phyloP scores from a whole-genome alignment of 345 rosid genomes.

The Trapa bicornis region DNA sequence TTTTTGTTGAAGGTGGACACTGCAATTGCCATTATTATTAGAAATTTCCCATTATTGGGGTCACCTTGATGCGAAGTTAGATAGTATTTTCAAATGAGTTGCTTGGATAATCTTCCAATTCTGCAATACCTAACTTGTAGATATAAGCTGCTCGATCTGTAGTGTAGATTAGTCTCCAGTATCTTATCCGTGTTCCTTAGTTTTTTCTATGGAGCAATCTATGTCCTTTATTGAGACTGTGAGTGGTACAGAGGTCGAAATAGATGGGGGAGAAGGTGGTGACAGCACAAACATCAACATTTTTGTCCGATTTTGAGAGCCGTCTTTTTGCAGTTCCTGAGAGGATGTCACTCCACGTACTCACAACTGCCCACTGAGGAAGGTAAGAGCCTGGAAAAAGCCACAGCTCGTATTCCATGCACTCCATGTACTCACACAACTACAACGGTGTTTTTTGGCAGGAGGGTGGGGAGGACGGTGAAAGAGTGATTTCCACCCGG shows the following conservation, averaged over 20 bases:
- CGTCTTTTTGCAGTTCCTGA: conserved; percentile 11
- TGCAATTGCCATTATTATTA: too few species aligned
- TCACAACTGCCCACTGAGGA: too few species aligned
- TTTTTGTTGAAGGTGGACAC: too few species aligned
- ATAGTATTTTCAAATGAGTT: neutral
- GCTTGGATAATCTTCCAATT: neutral
- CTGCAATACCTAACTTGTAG: neutral
- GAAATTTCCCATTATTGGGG: neutral
- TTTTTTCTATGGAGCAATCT: neutral
- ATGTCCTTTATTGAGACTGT: conserved; percentile 13
- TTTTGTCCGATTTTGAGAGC: conserved; percentile 1
- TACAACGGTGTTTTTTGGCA: too few species aligned
- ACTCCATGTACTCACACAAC: too few species aligned
- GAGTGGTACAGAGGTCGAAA: too few species aligned
- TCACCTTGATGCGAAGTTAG: neutral
- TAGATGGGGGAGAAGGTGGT: conserved; percentile 6
- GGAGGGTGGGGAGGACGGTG: too few species aligned
- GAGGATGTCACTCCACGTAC: conserved; percentile 5
- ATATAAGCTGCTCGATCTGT: neutral
- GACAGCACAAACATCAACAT: conserved; percentile 7
- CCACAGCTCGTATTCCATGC: too few species aligned
- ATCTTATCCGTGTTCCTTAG: neutral
- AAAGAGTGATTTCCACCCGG: too few species aligned
- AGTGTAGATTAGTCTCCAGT: neutral
- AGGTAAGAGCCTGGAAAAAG: too few species aligned